Conservation (phyloP, 2,329 filamentous ascomycete species). For the Cryphonectria radicalis region DNA sequence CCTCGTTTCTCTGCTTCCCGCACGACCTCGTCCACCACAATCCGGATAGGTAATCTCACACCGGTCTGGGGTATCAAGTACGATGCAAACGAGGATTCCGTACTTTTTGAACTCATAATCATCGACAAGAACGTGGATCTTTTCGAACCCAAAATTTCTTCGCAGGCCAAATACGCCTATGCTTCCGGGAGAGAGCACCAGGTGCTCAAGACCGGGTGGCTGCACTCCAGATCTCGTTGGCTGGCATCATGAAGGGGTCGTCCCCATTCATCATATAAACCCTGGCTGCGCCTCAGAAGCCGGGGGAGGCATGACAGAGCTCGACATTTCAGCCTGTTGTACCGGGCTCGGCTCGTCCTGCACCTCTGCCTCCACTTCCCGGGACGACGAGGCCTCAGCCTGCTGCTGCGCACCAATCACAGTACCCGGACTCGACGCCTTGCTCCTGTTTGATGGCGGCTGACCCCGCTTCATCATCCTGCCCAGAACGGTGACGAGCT, state of each 20-base stretch:
- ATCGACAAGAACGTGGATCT: not conserved
- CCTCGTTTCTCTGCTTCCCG: not conserved
- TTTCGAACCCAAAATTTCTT: not conserved
- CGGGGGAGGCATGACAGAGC: not conserved
- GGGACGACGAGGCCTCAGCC: not conserved
- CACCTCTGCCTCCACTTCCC: not conserved
- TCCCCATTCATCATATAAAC: conserved; percentile 14
- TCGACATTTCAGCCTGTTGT: not conserved
- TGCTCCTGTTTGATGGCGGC: conserved; percentile 40
- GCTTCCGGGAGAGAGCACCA: not conserved
- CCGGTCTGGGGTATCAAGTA: conserved; percentile 19
- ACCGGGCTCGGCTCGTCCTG: not conserved
- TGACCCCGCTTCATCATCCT: conserved; percentile 83
- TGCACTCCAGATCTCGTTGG: not conserved
- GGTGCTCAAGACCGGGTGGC: not conserved
- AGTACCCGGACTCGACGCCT: conserved; percentile 38
- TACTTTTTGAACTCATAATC: not conserved
- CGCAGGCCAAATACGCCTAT: not conserved
- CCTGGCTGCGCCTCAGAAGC: conserved; percentile 16
- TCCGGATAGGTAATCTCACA: not conserved
- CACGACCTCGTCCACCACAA: not conserved
- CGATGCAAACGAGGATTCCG: not conserved
- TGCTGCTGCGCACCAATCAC: conserved; percentile 7
- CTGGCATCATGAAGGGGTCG: not conserved
- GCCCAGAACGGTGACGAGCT: conserved; percentile 82